Evolutionary conservation across 2,329 filamentous ascomycete species (phyloP), one percentile per base, ranked within the genome.

Genomic region (Phialophora chinensis): DNA sequence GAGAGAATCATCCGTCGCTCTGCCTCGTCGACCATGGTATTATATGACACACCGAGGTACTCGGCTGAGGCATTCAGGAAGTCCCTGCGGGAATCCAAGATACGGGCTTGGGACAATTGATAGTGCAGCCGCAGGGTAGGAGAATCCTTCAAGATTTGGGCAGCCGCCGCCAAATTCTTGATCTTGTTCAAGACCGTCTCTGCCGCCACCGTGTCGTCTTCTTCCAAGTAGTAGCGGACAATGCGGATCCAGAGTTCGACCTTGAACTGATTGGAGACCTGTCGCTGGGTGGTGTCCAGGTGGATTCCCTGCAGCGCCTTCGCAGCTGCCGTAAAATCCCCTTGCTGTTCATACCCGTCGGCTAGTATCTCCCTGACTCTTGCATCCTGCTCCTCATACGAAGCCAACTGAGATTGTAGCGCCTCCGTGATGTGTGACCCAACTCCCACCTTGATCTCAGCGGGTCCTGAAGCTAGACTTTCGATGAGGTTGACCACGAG

Each of bases 131-230:
- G 88, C 55, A 94, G 84, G 67, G 90, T 86, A 47, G 88, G 86
- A 77, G 97, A 88, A 33, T 85, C 81, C 54, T 71, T 66, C 23
- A 74, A 53, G 35, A 97, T 88, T 69, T 86, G 89, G 81, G 91
- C 78, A 1, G 74, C 72, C 3, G 69, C 88, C 77, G 97, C 92
- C 72, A 97, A 85, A 75, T 95, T 94, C 81, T 97, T 98, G 78
- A 96, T 90, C 79, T 94, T 93, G 84, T 97, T 97, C 74, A 99
- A 85, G 77, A 93, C 96, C 49, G 86, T 87, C 77, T 96, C 92
- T 50, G 95, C 95, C 42, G 87, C 85, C 1, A 90, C 92, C 8
- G 92, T 90, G 80, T 98, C 93, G 77, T 97, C 94, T 56, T 93
- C 92, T 81, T 99, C 94, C 69, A 99, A 87, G 77, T 95, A 96